Base-by-base conservation (phyloP, 352 stramenopile species). In the Pythium scleroteichum region DNA sequence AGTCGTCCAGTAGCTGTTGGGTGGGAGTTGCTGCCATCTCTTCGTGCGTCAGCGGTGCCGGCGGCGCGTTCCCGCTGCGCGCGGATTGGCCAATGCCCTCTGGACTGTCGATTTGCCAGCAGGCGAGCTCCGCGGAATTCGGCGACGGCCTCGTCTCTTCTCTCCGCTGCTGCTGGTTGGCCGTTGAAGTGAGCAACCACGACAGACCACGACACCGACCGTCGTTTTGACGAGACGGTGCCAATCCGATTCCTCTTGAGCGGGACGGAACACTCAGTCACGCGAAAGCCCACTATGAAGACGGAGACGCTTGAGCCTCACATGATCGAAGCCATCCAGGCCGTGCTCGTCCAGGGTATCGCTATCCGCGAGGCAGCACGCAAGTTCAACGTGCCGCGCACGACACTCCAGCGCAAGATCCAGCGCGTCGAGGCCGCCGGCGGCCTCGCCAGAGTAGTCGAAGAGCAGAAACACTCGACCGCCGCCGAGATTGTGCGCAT, bases 331-430 rank as follows among this genome's bases (percentile, higher is more conserved):
- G 84, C 84, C 22, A 88, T 93, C 50, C 71, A 62, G 2, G 84
- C 82, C 23, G 82, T 91, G 14, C 52, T 75, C 2, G 69, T 69
- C 26, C 71, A 75, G 32, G 72, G 70, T 44, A 86, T 92, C 68
- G 85, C 86, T 7, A 74, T 95, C 23, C 79, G 86, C 13, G 71
- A 92, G 64, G 86, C 84, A 2, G 76, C 86, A 7, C 82, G 84
- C 23, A 84, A 78, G 67, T 89, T 82, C 66, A 65, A 70, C 17
- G 77, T 95, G 24, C 72, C 82, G 2, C 76, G 85, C 22, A 90
- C 82, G 14, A 95, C 86, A 26, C 58, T 95, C 42, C 86, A 95
- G 66, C 81, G 86, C 48, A 87, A 85, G 23, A 68, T 90, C 51
- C 72, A 71, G 46, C 52, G 33, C 39, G 53, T 57, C 7, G 55